Conservation (phyloP, 139 green algal genomes). For the Chlorella sp. region DNA sequence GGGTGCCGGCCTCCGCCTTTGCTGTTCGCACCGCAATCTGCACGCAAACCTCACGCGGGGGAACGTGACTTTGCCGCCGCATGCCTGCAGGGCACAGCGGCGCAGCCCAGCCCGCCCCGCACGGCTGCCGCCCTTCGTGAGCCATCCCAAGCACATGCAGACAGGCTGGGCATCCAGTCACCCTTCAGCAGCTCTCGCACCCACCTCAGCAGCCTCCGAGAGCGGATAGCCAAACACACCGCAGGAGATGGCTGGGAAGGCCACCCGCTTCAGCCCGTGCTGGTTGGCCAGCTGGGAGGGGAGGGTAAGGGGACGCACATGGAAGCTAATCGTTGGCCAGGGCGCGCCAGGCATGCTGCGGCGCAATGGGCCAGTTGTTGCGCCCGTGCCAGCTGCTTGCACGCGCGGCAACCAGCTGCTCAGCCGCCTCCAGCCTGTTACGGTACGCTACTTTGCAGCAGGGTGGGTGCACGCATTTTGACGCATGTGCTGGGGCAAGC, state of each 20-base stretch:
- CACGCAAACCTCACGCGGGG: not conserved
- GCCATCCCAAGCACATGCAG: not conserved
- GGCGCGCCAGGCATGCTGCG: too few relatives aligned
- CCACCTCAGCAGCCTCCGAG: slow-evolving; percentile 69
- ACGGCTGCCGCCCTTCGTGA: not conserved
- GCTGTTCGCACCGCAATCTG: slow-evolving; percentile 54
- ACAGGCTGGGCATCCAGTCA: too few relatives aligned
- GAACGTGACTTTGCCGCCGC: not conserved
- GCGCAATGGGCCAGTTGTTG: too few relatives aligned
- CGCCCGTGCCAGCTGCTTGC: too few relatives aligned
- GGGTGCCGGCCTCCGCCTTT: slow-evolving; percentile 41
- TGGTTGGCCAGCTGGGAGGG: slow-evolving; percentile 48
- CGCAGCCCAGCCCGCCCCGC: not conserved
- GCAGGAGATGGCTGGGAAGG: slow-evolving; percentile 90
- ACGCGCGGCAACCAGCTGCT: too few relatives aligned
- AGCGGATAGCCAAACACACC: slow-evolving; percentile 87
- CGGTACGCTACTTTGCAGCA: too few relatives aligned
- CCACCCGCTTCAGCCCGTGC: slow-evolving; percentile 63
- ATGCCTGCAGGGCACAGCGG: not conserved
- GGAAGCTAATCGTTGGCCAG: too few relatives aligned
- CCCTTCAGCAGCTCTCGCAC: not conserved
- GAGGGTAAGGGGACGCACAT: too few relatives aligned
- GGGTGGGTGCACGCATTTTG: too few relatives aligned
- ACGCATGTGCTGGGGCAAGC: too few relatives aligned
- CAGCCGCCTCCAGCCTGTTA: too few relatives aligned